A percentile compares a stretch with the other conserved stretches of the same genome.
These are phyloP conservation scores for Myriosclerotinia duriaeana DNA, from an alignment of 2,329 filamentous ascomycete species.

Conservation along the genomic window DNA sequence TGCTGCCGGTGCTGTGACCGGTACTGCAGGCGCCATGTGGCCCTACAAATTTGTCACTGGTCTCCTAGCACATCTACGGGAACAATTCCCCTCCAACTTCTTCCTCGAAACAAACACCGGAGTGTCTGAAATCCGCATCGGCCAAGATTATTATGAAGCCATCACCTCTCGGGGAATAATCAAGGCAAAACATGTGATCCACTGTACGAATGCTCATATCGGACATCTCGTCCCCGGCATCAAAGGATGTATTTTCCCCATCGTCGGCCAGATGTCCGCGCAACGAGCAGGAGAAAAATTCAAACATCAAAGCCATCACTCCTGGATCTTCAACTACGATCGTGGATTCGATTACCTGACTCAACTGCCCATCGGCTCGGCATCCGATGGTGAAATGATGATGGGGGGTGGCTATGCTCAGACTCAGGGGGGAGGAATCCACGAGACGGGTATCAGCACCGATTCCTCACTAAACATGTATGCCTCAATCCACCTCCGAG, in stretches of 20 bases:
- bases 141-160: constrained; percentile 45
- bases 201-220: constrained; percentile 69
- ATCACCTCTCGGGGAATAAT: constrained; percentile 56
- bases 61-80: constrained; percentile 49
- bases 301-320: constrained; percentile 16
- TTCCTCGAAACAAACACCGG: constrained; percentile 51
- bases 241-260: constrained; percentile 57
- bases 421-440: not conserved
- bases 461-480: constrained; percentile 11
- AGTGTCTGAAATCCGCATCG: constrained; percentile 24
- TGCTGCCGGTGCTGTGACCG: constrained; percentile 9
- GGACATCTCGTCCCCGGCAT: constrained; percentile 56
- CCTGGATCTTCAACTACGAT: constrained; percentile 20
- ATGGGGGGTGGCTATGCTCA: constrained; percentile 10
- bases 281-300: constrained; percentile 11
- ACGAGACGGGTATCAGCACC: not conserved
- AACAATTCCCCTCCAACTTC: constrained; percentile 48
- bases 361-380: constrained; percentile 1
- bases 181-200: constrained; percentile 54
- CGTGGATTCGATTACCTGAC: constrained; percentile 16
- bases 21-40: constrained; percentile 43
- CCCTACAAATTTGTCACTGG: constrained; percentile 60
- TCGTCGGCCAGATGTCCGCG: constrained; percentile 42
- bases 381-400: constrained; percentile 13
- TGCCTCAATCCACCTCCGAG: constrained; percentile 8